Percentiles rank a stretch among this genome's conserved stretches.
Evolutionary conservation across 768 basidiomycete species (phyloP).

Genomic region (Kwoniella pini): DNA sequence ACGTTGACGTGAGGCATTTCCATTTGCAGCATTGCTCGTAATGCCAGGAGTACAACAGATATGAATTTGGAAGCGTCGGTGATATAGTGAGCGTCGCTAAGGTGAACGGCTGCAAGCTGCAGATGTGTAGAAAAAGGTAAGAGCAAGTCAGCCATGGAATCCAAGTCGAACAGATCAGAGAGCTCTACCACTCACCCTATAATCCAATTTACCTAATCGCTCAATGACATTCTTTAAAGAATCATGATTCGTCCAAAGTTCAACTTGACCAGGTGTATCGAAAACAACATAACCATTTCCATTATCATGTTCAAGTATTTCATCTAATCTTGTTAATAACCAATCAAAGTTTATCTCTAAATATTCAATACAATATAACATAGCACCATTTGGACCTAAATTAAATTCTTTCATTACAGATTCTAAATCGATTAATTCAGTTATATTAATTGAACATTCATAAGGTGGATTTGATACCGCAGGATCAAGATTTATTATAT

Average conservation of each 20-base stretch:
- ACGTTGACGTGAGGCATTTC: conserved; percentile 99
- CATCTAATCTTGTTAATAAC: conserved; percentile 57
- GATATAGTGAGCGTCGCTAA: conserved; percentile 96
- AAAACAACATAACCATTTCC: conserved; percentile 79
- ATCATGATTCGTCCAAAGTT: conserved; percentile 92
- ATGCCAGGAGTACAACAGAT: conserved; percentile 83
- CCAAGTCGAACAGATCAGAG: too few relatives aligned
- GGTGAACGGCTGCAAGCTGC: conserved; percentile 87
- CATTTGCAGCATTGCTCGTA: conserved; percentile 96
- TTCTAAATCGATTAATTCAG: conserved; percentile 78
- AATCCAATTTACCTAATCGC: conserved; percentile 70
- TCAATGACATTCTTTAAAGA: conserved; percentile 79
- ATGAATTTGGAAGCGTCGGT: conserved; percentile 95
- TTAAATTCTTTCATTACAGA: conserved; percentile 81
- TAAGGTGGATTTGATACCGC: conserved; percentile 89
- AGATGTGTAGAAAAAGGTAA: neutral
- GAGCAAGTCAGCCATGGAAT: too few relatives aligned
- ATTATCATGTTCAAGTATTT: conserved; percentile 70
- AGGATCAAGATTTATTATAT: conserved; percentile 93
- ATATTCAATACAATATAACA: conserved; percentile 96
- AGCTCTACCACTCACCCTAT: conserved; percentile 68
- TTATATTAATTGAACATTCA: conserved; percentile 83
- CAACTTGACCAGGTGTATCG: conserved; percentile 96
- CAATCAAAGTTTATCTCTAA: conserved; percentile 89
- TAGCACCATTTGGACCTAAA: conserved; percentile 92